Evolutionary conservation across 805 yeast genomes (phyloP), one percentile per base, ranked within the genome.

Genomic region (Myxozyma vanderwaltii): DNA sequence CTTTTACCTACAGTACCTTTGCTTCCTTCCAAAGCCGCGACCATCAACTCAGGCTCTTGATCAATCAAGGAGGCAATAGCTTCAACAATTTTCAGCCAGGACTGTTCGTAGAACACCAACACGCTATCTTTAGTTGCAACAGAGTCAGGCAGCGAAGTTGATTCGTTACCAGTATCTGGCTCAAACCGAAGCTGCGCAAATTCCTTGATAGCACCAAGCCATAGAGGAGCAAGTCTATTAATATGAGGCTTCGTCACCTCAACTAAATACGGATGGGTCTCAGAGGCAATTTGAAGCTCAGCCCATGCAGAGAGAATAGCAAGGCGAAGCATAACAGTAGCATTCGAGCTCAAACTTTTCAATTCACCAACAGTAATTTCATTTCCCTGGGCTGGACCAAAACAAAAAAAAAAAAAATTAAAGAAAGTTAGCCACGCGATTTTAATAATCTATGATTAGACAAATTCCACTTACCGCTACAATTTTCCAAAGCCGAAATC

Each of bases 71-170:
- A 76, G 13, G 94, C 86, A 63, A 91, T 77, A 0, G 89, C 96
- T 51, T 86, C 86, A 8, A 88, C 84, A 61, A 90, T 79, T 66
- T 86, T 88, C 38, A 87, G 75, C 96, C 97, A 91, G 39, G 85
- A 81, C 19, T 77, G 75, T 40, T 81, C 79, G 70, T 83, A 87
- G 45, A 72, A 72, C 26, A 74, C 77, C 55, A 80, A 69, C 15
- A 63, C 51, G 39, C 48, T 56, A 29, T 59, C 61, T 24, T 56
- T 54, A 12, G 61, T 13, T 3, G 61, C 57, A 24, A 40, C 53
- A 23, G 50, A 36, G 21, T 53, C 44, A 6, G 43, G 31, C 4
- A 35, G 23, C 17, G 51, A 36, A 24, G 50, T 36, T 21, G 50
- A 27, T 2, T 46, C 54, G 21, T 44, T 45, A 17, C 53, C 56